phyloP scores from a whole-genome alignment of 78 protist species.

The Ministeria vibrans region DNA sequence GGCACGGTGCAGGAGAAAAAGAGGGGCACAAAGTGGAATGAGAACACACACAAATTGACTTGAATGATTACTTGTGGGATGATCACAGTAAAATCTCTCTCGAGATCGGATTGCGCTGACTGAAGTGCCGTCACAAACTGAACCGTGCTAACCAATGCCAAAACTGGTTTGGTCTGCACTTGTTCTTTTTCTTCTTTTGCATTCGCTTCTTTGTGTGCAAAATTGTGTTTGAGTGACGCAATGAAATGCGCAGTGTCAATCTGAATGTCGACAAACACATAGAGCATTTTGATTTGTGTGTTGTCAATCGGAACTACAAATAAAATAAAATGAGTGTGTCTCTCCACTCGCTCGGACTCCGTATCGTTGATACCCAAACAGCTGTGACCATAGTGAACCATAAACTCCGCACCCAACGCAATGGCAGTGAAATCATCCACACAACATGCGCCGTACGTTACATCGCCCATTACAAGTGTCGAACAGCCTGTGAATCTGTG shows the following conservation, averaged over 20 bases:
- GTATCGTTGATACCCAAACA: constrained; percentile 52
- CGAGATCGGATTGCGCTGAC: too few species aligned
- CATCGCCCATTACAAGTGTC: constrained; percentile 93
- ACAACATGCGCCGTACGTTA: constrained; percentile 98
- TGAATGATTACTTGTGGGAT: too few species aligned
- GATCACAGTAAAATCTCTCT: too few species aligned
- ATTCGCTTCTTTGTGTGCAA: too few species aligned
- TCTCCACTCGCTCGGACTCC: too few species aligned
- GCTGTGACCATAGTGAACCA: constrained; percentile 97
- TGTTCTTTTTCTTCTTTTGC: too few species aligned
- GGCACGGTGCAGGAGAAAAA: too few species aligned
- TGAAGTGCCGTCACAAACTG: constrained; percentile 82
- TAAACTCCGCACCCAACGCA: constrained; percentile 86
- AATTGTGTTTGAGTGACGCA: constrained; percentile 64
- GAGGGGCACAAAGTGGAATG: too few species aligned
- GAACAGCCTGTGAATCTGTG: constrained; percentile 52
- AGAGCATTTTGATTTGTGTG: constrained; percentile 58
- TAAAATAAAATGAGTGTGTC: background rate
- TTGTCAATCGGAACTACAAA: constrained; percentile 55
- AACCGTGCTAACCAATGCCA: constrained; percentile 74
- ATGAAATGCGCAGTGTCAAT: constrained; percentile 78
- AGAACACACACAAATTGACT: too few species aligned
- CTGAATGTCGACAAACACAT: constrained; percentile 88
- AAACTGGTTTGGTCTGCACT: background rate
- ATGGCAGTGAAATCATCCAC: constrained; percentile 91